Conservation (phyloP, 208 protist species). For the Endotrypanum monterogeii region DNA sequence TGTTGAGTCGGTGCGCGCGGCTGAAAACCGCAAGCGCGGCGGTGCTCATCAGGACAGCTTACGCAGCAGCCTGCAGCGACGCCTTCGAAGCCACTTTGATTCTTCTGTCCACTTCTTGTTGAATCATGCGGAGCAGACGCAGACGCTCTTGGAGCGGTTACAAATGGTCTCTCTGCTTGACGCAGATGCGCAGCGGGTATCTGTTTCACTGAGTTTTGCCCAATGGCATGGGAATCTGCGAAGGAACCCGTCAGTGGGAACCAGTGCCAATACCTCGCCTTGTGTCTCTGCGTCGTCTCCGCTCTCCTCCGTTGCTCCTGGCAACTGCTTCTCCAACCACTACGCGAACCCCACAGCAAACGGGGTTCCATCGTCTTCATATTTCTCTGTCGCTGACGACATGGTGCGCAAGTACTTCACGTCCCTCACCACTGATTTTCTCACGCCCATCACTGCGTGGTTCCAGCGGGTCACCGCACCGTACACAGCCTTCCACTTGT, state of each 20-base stretch:
- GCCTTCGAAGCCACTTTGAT: conserved; percentile 66
- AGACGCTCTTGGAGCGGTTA: conserved; percentile 58
- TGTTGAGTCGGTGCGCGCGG: conserved; percentile 27
- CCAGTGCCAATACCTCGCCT: neutral
- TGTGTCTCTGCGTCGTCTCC: neutral
- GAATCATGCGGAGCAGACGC: conserved; percentile 66
- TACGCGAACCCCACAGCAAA: conserved; percentile 11
- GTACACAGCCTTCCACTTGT: conserved; percentile 67
- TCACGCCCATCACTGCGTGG: conserved; percentile 71
- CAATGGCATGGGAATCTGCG: conserved; percentile 37
- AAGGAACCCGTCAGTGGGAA: conserved; percentile 1
- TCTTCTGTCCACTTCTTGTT: conserved; percentile 72
- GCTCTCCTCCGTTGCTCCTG: neutral
- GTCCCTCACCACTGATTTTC: conserved; percentile 86
- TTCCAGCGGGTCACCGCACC: conserved; percentile 43
- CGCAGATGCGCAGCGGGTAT: conserved; percentile 52
- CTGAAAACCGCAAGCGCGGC: conserved; percentile 25
- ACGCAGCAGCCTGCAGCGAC: conserved; percentile 45
- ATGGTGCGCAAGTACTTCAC: conserved; percentile 84
- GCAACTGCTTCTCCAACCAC: neutral
- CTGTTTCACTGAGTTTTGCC: conserved; percentile 47
- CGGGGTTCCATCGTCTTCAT: conserved; percentile 41
- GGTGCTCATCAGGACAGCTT: conserved; percentile 24
- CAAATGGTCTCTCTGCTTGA: conserved; percentile 70
- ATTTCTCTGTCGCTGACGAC: conserved; percentile 79